Conservation (phyloP, 192 early-diverging fungal genomes). For the Backusella psychrophila region DNA sequence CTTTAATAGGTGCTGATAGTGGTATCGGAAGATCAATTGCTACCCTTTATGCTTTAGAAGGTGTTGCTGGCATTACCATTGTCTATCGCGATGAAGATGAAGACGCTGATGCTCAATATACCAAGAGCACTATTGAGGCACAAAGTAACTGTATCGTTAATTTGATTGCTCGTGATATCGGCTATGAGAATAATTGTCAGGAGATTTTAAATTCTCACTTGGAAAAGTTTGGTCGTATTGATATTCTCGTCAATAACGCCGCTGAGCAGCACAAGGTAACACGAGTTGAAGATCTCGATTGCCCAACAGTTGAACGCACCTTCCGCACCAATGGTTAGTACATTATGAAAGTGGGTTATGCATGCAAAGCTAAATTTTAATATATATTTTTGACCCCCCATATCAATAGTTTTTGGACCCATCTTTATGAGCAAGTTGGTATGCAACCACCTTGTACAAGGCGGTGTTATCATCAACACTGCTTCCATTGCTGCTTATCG, state of each 20-base stretch:
- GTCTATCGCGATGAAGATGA: slow-evolving; percentile 51
- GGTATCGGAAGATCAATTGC: slow-evolving; percentile 56
- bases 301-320: slow-evolving; percentile 45
- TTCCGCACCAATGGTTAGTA: slow-evolving; percentile 41
- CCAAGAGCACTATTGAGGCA: slow-evolving; percentile 36
- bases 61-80: slow-evolving; percentile 47
- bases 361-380: neutral
- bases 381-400: neutral
- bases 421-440: slow-evolving; percentile 50
- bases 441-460: slow-evolving; percentile 39
- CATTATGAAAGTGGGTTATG: neutral
- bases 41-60: slow-evolving; percentile 49
- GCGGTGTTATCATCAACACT: slow-evolving; percentile 49
- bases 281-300: slow-evolving; percentile 35
- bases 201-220: slow-evolving; percentile 39
- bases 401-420: slow-evolving; percentile 37
- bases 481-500: slow-evolving; percentile 53
- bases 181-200: slow-evolving; percentile 39
- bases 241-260: slow-evolving; percentile 44
- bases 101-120: slow-evolving; percentile 49
- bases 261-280: slow-evolving; percentile 42
- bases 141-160: slow-evolving; percentile 30
- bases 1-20: slow-evolving; percentile 35
- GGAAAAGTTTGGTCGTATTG: slow-evolving; percentile 39
- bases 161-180: slow-evolving; percentile 39